phyloP scores from a whole-genome alignment of 148 eudicot genomes.

The Heliosperma pusillum region DNA sequence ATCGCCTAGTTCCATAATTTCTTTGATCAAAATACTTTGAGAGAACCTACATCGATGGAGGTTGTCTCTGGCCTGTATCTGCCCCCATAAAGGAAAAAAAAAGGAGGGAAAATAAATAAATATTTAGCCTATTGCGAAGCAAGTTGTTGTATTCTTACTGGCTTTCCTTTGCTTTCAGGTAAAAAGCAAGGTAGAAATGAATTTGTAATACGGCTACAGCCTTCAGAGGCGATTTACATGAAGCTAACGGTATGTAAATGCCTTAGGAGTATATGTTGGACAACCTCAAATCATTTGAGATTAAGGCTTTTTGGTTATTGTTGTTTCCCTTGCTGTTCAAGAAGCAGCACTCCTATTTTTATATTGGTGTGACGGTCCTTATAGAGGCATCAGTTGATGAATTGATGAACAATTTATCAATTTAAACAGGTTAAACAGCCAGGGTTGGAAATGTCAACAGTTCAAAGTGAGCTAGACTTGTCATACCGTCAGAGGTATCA shows the following conservation, averaged over 20 bases:
- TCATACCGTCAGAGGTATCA: slow-evolving; percentile 83
- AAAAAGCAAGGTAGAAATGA: slow-evolving; percentile 89
- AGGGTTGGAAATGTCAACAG: slow-evolving; percentile 74
- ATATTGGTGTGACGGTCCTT: background rate
- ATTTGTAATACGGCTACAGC: slow-evolving; percentile 87
- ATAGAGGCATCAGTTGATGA: background rate
- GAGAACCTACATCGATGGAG: too few species aligned
- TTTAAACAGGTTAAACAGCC: slow-evolving; percentile 75
- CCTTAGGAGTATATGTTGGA: background rate
- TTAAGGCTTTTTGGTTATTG: too few species aligned
- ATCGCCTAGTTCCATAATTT: too few species aligned
- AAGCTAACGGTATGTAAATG: slow-evolving; percentile 79
- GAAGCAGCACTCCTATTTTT: background rate
- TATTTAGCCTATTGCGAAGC: too few species aligned
- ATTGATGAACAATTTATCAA: slow-evolving; percentile 5
- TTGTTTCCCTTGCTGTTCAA: background rate
- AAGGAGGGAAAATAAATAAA: background rate
- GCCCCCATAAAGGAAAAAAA: too few species aligned
- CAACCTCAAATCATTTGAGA: too few species aligned
- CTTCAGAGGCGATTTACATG: slow-evolving; percentile 90
- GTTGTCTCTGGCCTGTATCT: too few species aligned
- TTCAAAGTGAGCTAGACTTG: slow-evolving; percentile 81
- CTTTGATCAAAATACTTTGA: too few species aligned
- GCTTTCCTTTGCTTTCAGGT: slow-evolving; percentile 54
- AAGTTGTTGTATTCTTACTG: too few species aligned